A percentile compares a stretch with the other conserved stretches of the same genome.
Conservation (phyloP, 2,329 filamentous ascomycete genomes). For the Exophiala spinifera region DNA sequence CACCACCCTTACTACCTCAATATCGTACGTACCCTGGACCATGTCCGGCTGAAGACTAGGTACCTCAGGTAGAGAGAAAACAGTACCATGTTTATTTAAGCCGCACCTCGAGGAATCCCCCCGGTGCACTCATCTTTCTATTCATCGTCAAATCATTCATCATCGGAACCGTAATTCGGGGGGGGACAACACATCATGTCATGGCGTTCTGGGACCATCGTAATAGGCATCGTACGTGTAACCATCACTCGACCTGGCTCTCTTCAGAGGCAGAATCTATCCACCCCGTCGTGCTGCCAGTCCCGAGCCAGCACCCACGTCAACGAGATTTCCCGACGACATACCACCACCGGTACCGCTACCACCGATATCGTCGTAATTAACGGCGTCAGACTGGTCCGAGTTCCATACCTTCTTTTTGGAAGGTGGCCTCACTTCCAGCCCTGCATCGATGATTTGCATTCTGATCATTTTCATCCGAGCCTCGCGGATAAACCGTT, state of each 20-base stretch:
- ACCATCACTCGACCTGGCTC: slow-evolving; percentile 1
- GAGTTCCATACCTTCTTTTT: slow-evolving; percentile 20
- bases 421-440: slow-evolving; percentile 59
- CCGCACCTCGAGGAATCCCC: no score
- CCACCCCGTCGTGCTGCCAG: slow-evolving; percentile 13
- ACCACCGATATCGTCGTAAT: slow-evolving; percentile 6
- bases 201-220: no score
- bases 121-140: no score
- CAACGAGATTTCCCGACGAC: background rate
- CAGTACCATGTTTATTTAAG: no score
- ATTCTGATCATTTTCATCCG: slow-evolving; percentile 74
- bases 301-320: slow-evolving; percentile 8
- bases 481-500: slow-evolving; percentile 70
- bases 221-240: no score
- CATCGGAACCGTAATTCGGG: no score
- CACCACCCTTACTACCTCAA: no score
- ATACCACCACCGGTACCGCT: background rate
- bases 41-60: no score
- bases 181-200: no score
- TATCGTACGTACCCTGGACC: no score
- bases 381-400: slow-evolving; percentile 4
- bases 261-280: slow-evolving; percentile 14
- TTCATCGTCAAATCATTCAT: no score
- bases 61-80: no score
- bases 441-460: slow-evolving; percentile 69